Conservation (phyloP, 108 stramenopile genomes). For the Conticribra guillardii region DNA sequence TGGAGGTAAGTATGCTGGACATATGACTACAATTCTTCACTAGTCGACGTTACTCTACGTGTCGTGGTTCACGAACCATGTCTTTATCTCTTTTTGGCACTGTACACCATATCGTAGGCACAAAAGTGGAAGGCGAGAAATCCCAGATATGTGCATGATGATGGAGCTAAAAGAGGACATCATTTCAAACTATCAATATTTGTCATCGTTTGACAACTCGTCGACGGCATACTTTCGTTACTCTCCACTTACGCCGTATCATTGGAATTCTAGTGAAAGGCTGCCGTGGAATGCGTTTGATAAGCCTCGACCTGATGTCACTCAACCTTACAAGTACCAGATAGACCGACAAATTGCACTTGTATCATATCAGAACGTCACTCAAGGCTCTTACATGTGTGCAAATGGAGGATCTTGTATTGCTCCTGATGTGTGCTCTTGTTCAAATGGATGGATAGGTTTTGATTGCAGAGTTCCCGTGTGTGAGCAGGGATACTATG, state of each 20-base stretch:
- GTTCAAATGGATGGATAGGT: slow-evolving; percentile 81
- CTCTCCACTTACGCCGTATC: slow-evolving; percentile 61
- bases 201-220: slow-evolving; percentile 50
- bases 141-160: slow-evolving; percentile 60
- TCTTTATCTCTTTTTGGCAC: too few species aligned
- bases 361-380: slow-evolving; percentile 55
- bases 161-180: slow-evolving; percentile 66
- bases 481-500: slow-evolving; percentile 84
- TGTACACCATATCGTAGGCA: background rate
- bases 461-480: slow-evolving; percentile 91
- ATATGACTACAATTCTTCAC: background rate
- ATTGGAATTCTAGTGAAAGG: slow-evolving; percentile 37
- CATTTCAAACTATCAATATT: slow-evolving; percentile 61
- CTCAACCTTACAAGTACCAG: slow-evolving; percentile 59
- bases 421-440: slow-evolving; percentile 75
- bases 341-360: slow-evolving; percentile 80
- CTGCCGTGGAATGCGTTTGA: slow-evolving; percentile 58
- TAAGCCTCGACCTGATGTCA: slow-evolving; percentile 31
- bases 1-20: slow-evolving; percentile 23
- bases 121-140: slow-evolving; percentile 50
- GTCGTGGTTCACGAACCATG: too few species aligned
- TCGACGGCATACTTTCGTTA: slow-evolving; percentile 52
- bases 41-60: too few species aligned
- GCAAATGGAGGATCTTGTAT: slow-evolving; percentile 84
- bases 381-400: slow-evolving; percentile 82